Conservation (phyloP, 2,329 filamentous ascomycete genomes). For the Ustilaginoidea virens region DNA sequence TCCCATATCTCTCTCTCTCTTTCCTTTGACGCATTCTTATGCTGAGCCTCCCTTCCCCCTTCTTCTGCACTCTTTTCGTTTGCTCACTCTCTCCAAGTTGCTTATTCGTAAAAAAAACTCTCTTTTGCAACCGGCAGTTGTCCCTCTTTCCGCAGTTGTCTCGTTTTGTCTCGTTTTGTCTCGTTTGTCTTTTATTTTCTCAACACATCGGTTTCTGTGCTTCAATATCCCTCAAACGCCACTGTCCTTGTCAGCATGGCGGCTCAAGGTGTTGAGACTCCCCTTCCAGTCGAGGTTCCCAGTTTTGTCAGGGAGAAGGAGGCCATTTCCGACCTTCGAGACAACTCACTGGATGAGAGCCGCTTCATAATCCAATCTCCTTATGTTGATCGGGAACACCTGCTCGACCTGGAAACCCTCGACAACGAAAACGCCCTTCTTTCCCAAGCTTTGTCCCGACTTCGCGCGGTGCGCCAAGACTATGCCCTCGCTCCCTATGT, state of each 20-base stretch:
- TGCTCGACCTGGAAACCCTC: constrained; percentile 55
- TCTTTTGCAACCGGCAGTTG: neutral
- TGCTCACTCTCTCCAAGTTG: neutral
- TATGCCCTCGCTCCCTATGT: constrained; percentile 66
- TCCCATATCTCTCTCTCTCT: too few species aligned
- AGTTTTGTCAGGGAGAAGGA: constrained; percentile 11
- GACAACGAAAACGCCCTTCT: constrained; percentile 52
- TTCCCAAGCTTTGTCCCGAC: constrained; percentile 50
- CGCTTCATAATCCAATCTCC: constrained; percentile 51
- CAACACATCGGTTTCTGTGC: neutral
- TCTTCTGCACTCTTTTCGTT: neutral
- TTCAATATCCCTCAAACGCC: neutral
- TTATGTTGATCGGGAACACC: constrained; percentile 55
- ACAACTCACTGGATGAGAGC: constrained; percentile 8
- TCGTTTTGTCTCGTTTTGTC: too few species aligned
- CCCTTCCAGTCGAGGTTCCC: constrained; percentile 10
- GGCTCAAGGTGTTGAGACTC: constrained; percentile 10
- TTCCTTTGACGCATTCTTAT: too few species aligned
- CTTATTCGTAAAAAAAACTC: neutral
- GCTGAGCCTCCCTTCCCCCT: neutral
- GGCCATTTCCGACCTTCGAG: constrained; percentile 12
- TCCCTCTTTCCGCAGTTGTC: neutral
- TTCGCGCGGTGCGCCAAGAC: constrained; percentile 47
- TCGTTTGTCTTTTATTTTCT: neutral
- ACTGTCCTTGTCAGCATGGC: constrained; percentile 12